Evolutionary conservation across 1,284 basidiomycete genomes (phyloP), one percentile per base, ranked within the genome.

Genomic region (Earliella scabrosa): DNA sequence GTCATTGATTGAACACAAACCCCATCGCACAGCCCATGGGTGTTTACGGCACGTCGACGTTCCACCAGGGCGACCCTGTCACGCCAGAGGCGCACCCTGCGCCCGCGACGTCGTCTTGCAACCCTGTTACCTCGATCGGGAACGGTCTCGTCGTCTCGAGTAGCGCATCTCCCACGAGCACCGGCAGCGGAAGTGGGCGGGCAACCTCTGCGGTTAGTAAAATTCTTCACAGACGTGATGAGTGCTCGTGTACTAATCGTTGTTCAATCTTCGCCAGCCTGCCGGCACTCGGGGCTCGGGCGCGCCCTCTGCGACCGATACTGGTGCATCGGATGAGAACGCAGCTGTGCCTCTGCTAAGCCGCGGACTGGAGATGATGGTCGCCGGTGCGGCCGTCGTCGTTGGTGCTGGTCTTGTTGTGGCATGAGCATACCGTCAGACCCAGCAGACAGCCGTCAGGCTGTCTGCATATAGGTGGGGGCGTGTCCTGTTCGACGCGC

Each of bases 41-140:
- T 38, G 82, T 91, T 7, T 90, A 90, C 66, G 82, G 82, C 36
- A 72, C 73, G 3, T 87, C 84, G 8, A 88, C 85, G 0, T 90
- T 86, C 75, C 71, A 79, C 67, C 90, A 90, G 73, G 86, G 85
- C 43, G 74, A 86, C 49, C 75, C 81, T 0, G 67, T 63, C 0
- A 90, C 85, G 2, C 87, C 90, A 3, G 62, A 75, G 5, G 75
- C 87, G 6, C 87, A 90, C 66, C 79, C 86, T 2, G 73, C 75
- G 0, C 85, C 82, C 2, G 63, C 81, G 1, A 83, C 83, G 4
- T 85, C 81, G 6, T 70, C 75, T 24, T 91, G 88, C 69, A 73
- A 71, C 14, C 56, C 73, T 1, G 51, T 75, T 3, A 71, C 69
- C 47, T 77, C 76, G 8, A 75, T 84, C 38, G 73, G 75, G 18